These are phyloP conservation scores for Acorus calamus DNA, from an alignment of 106 monocot species.

Conservation along the genomic window DNA sequence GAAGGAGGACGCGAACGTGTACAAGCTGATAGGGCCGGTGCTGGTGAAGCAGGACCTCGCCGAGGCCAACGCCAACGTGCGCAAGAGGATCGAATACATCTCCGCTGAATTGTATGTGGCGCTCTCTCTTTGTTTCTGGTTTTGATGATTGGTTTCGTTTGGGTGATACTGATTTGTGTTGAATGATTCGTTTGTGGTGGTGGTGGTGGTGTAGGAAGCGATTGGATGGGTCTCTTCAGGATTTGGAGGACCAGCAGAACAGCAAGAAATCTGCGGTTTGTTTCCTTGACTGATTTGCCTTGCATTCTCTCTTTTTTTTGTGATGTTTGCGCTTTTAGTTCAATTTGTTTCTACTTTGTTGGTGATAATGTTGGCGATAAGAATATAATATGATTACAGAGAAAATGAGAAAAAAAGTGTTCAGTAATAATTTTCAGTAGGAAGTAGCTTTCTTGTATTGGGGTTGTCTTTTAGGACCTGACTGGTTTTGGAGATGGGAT, in stretches of 20 bases:
- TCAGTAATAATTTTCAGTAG: too few relatives aligned
- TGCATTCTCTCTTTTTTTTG: too few relatives aligned
- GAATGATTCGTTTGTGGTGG: neutral
- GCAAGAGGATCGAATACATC: slow-evolving; percentile 88
- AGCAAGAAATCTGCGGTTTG: slow-evolving; percentile 77
- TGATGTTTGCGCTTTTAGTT: too few relatives aligned
- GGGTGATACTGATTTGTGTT: neutral
- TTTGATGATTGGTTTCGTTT: neutral
- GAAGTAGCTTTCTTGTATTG: too few relatives aligned
- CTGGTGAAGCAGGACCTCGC: slow-evolving; percentile 93
- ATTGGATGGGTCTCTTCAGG: slow-evolving; percentile 59
- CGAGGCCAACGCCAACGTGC: slow-evolving; percentile 83
- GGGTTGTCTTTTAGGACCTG: too few relatives aligned
- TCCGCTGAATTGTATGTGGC: slow-evolving; percentile 63
- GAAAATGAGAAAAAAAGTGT: too few relatives aligned
- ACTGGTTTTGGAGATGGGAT: too few relatives aligned
- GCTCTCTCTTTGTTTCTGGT: neutral
- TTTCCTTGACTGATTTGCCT: neutral
- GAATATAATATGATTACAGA: too few relatives aligned
- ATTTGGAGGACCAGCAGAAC: slow-evolving; percentile 74
- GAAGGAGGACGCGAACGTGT: slow-evolving; percentile 69
- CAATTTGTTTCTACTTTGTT: too few relatives aligned
- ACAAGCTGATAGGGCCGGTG: slow-evolving; percentile 92
- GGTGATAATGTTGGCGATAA: too few relatives aligned
- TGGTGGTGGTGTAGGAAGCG: slow-evolving; percentile 45